Conservation (phyloP, 176 grass and related monocot species). For the Oryza meridionalis region DNA sequence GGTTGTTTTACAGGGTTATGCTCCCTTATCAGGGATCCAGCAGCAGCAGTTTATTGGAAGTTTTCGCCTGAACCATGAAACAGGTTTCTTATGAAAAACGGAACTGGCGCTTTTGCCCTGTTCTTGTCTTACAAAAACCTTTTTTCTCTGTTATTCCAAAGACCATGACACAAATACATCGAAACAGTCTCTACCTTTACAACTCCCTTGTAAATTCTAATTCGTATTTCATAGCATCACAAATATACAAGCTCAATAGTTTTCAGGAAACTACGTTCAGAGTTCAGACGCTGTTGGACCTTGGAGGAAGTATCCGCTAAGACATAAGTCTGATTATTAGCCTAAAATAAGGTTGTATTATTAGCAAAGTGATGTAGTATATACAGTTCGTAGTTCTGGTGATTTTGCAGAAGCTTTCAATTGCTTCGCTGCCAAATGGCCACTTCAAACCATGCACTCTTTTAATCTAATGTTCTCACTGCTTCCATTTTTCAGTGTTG, state of each 20-base stretch:
- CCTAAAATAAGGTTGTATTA: neutral
- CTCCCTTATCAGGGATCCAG: slow-evolving; percentile 45
- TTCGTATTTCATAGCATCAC: slow-evolving; percentile 12
- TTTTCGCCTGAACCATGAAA: slow-evolving; percentile 47
- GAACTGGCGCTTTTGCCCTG: neutral
- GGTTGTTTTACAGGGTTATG: slow-evolving; percentile 55
- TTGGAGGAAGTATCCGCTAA: neutral
- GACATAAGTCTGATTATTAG: neutral
- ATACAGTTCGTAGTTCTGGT: neutral
- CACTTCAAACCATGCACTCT: neutral
- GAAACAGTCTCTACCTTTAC: neutral
- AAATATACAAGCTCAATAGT: neutral
- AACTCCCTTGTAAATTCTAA: slow-evolving; percentile 23
- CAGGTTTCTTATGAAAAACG: slow-evolving; percentile 32
- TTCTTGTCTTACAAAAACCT: neutral
- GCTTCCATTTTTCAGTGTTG: neutral
- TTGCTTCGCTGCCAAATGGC: neutral
- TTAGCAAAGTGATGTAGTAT: neutral
- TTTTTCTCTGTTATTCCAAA: neutral
- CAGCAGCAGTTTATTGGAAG: slow-evolving; percentile 49
- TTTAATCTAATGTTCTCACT: neutral
- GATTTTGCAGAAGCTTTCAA: neutral
- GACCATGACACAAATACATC: neutral
- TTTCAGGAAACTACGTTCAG: slow-evolving; percentile 8
- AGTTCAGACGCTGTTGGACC: neutral